Evolutionary conservation across 768 basidiomycete species (phyloP).

Genomic region (Amanita pallidorosea): DNA sequence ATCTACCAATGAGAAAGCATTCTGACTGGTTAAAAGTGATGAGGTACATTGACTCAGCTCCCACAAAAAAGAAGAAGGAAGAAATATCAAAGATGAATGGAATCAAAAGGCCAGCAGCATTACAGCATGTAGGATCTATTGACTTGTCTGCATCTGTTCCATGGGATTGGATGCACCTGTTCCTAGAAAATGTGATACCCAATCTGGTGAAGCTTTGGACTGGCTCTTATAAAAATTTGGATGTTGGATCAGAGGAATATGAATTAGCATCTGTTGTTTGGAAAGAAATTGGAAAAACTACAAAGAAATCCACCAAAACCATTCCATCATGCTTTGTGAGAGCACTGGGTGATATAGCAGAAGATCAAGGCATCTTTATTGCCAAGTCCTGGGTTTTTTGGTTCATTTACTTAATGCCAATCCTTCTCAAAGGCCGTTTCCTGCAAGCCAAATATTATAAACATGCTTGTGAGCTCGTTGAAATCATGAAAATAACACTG

Average conservation of each 20-base stretch:
- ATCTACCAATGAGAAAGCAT: too few species aligned
- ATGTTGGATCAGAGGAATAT: constrained; percentile 14
- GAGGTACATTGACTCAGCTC: too few species aligned
- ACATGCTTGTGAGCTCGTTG: background rate
- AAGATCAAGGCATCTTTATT: constrained; percentile 12
- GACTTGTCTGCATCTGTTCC: constrained; percentile 18
- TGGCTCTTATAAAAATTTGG: constrained; percentile 20
- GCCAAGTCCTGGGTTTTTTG: constrained; percentile 22
- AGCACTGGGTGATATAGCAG: constrained; percentile 15
- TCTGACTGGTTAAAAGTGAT: too few species aligned
- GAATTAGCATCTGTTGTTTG: constrained; percentile 14
- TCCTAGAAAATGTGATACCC: constrained; percentile 26
- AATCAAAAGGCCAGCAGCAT: too few species aligned
- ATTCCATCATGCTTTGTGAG: constrained; percentile 20
- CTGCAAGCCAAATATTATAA: background rate
- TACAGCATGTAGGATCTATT: background rate
- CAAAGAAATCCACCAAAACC: constrained; percentile 12
- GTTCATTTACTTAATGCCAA: constrained; percentile 16
- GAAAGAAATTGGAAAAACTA: constrained; percentile 21
- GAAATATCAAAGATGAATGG: too few species aligned
- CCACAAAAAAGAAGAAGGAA: too few species aligned
- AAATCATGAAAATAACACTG: background rate
- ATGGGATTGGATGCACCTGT: constrained; percentile 32
- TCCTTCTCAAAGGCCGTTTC: constrained; percentile 6
- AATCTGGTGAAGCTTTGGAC: constrained; percentile 29